Evolutionary conservation across 495 filamentous ascomycete species (phyloP).

Genomic region (Talaromyces trachyspermus): DNA sequence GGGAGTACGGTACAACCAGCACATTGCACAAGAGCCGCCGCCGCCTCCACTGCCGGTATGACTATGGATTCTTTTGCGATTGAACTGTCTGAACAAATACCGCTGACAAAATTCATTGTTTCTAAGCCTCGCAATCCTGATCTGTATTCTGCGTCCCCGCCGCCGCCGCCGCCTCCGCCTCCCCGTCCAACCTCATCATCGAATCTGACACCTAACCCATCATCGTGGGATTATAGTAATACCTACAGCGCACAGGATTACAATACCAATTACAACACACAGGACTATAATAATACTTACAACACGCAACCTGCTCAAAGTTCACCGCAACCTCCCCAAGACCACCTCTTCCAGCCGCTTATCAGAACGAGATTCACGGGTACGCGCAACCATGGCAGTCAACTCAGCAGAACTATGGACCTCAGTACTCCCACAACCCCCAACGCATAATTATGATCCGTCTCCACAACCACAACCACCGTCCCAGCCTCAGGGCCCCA

Average conservation of each 20-base stretch:
- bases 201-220: slow-evolving; percentile 32
- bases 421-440: slow-evolving; percentile 20
- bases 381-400: slow-evolving; percentile 19
- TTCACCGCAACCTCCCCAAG: slow-evolving; percentile 34
- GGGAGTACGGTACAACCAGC: slow-evolving; percentile 41
- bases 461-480: neutral
- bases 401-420: slow-evolving; percentile 9
- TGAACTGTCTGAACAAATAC: no score
- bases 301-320: slow-evolving; percentile 8
- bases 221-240: slow-evolving; percentile 7
- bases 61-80: no score
- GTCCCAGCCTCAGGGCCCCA: neutral
- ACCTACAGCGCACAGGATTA: slow-evolving; percentile 8
- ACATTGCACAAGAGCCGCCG: slow-evolving; percentile 21
- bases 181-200: slow-evolving; percentile 25
- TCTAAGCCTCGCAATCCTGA: slow-evolving; percentile 29
- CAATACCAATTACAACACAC: no score
- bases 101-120: slow-evolving; percentile 3
- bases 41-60: slow-evolving; percentile 45
- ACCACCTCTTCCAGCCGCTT: slow-evolving; percentile 31
- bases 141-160: slow-evolving; percentile 9
- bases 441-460: slow-evolving; percentile 23
- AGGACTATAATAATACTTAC: slow-evolving; percentile 2
- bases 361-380: slow-evolving; percentile 22
- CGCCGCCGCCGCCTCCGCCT: slow-evolving; percentile 14